Conservation (phyloP, 495 filamentous ascomycete genomes). For the Aspergillus funiculosus region DNA sequence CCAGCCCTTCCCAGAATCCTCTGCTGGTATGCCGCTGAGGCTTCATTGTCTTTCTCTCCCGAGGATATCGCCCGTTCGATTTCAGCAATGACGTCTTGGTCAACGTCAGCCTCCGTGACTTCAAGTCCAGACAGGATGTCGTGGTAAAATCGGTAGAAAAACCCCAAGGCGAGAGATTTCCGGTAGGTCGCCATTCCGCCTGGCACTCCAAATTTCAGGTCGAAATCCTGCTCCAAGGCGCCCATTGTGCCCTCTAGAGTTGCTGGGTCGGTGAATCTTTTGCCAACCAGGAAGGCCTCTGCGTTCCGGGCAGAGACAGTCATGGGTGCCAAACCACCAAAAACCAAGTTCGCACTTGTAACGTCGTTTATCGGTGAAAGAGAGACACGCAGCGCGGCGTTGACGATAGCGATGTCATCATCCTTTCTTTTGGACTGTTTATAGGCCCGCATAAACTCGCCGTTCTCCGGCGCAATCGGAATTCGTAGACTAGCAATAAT, state of each 20-base stretch:
- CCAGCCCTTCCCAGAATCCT: conserved; percentile 73
- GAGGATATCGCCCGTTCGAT: conserved; percentile 56
- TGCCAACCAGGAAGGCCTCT: conserved; percentile 62
- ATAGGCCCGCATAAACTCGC: conserved; percentile 64
- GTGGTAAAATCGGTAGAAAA: conserved; percentile 89
- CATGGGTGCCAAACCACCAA: conserved; percentile 85
- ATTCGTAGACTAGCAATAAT: conserved; percentile 85
- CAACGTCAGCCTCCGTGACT: conserved; percentile 41
- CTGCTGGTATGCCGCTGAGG: conserved; percentile 53
- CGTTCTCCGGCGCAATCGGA: conserved; percentile 56
- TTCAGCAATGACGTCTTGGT: conserved; percentile 50
- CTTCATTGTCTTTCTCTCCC: conserved; percentile 48
- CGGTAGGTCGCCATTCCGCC: conserved; percentile 96
- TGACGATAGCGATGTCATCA: conserved; percentile 96
- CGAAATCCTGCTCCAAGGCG: conserved; percentile 79
- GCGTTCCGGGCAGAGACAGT: conserved; percentile 79
- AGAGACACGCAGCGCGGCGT: conserved; percentile 67
- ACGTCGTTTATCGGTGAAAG: conserved; percentile 62
- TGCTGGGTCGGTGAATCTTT: conserved; percentile 69
- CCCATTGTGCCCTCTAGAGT: conserved; percentile 86
- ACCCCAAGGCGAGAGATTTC: conserved; percentile 79
- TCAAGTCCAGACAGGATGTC: conserved; percentile 52
- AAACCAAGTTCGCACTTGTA: conserved; percentile 67
- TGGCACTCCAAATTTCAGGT: conserved; percentile 77
- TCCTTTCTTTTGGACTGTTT: conserved; percentile 96